Evolutionary conservation across 192 early-diverging fungal genomes (phyloP).

Genomic region (Backusella westeae): DNA sequence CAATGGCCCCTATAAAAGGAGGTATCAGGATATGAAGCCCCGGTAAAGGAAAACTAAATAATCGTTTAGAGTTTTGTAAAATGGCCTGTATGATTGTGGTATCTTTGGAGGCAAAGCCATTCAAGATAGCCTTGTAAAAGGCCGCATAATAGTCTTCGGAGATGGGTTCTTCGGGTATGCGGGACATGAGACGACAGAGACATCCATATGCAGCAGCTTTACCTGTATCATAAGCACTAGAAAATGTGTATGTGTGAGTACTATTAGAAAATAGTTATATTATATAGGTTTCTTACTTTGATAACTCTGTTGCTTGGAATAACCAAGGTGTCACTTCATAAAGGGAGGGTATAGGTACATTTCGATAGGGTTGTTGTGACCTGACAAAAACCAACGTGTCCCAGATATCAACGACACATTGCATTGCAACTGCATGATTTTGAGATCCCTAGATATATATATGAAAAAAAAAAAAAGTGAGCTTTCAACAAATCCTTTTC

Average conservation of each 20-base stretch:
- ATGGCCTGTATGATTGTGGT: conserved; percentile 67
- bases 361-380: conserved; percentile 53
- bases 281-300: conserved; percentile 41
- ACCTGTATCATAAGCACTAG: conserved; percentile 62
- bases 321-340: conserved; percentile 80
- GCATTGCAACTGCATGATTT: conserved; percentile 63
- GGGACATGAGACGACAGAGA: conserved; percentile 77
- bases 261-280: neutral
- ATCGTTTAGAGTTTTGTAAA: conserved; percentile 58
- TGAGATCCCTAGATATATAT: conserved; percentile 41
- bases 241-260: neutral
- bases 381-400: conserved; percentile 57
- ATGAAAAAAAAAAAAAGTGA: too few species aligned
- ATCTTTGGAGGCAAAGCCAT: conserved; percentile 53
- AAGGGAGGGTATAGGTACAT: conserved; percentile 59
- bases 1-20: conserved; percentile 59
- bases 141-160: conserved; percentile 55
- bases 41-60: conserved; percentile 69
- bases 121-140: conserved; percentile 69
- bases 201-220: conserved; percentile 63
- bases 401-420: conserved; percentile 64
- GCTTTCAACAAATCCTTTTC: too few species aligned
- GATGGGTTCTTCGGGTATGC: conserved; percentile 65
- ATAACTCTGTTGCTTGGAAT: conserved; percentile 66
- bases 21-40: conserved; percentile 66